Evolutionary conservation across 495 filamentous ascomycete species (phyloP), one percentile per base, ranked within the genome.

Genomic region (Podospora pseudoanserina): DNA sequence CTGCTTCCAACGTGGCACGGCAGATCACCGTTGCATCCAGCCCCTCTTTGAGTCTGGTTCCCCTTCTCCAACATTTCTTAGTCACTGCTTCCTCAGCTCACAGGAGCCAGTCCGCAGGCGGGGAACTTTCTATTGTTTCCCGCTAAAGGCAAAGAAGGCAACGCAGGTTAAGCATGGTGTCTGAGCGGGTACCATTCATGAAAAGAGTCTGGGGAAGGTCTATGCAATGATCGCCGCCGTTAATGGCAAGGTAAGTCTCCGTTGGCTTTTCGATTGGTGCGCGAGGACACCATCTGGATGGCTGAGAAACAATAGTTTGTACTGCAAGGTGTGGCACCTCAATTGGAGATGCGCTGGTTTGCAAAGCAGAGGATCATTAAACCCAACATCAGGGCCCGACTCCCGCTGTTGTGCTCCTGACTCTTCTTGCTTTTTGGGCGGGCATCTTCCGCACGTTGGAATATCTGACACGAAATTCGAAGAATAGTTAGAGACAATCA

Each of bases 1-100:
- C 62, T 18, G 44, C n/a, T 26, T 3, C 27, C 39, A 55, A 65
- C 6, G 63, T 53, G n/a, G 56, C 49, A 26, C 63, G 63, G 39
- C 63, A 27, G 34, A 58, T 58, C 55, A 26, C 23, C n/a, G 55
- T 58, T 20, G 55, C 55, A 58, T 58, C 55, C n/a, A 26, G 18
- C 55, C 30, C 61, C 34, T 23, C 44, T 0, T 7, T 27, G 19
- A 9, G 13, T 27, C 18, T 7, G 39, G n/a, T 7, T 15, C 19
- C 30, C 30, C 23, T 20, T 44, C 34, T 44, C 15, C 30, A 20
- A 27, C 6, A 30, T 61, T 61, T 32, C 56, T 58, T 58, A 58
- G 44, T 23, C 18, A 26, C 58, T 44, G 39, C 5, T 61, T 61
- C 53, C 19, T 63, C 60, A 63, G 59, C 26, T 26, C 26, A 11